Conservation (phyloP, 2,329 filamentous ascomycete species). For the Elsinoe batatas region DNA sequence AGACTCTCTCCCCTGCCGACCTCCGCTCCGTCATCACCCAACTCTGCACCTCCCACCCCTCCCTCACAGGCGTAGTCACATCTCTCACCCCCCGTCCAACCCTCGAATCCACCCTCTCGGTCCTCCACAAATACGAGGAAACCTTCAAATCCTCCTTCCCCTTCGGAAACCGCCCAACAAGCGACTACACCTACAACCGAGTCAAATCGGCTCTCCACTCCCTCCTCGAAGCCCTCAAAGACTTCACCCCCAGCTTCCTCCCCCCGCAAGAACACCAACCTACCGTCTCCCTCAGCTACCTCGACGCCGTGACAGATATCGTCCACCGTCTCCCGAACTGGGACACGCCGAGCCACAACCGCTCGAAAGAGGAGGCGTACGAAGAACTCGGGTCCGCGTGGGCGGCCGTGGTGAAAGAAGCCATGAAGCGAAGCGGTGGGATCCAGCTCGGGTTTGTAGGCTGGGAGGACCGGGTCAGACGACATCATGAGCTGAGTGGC, state of each 20-base stretch:
- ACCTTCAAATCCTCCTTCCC: constrained; percentile 72
- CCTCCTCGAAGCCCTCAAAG: constrained; percentile 78
- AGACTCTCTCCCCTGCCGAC: constrained; percentile 80
- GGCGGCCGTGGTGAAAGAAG: constrained; percentile 83
- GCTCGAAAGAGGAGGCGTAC: constrained; percentile 91
- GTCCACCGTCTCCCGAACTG: constrained; percentile 85
- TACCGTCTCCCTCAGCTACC: constrained; percentile 72
- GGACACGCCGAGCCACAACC: constrained; percentile 77
- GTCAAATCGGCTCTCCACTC: constrained; percentile 71
- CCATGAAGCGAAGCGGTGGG: constrained; percentile 80
- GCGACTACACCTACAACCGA: constrained; percentile 91
- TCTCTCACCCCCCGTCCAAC: constrained; percentile 78
- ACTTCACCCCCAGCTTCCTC: constrained; percentile 92
- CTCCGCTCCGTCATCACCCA: constrained; percentile 78
- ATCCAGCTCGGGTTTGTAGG: constrained; percentile 81
- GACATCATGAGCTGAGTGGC: constrained; percentile 79
- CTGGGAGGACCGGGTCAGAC: constrained; percentile 80
- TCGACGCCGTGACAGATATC: constrained; percentile 82
- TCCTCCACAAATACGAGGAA: constrained; percentile 72
- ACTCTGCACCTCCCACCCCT: constrained; percentile 81
- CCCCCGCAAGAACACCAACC: constrained; percentile 81
- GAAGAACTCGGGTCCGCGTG: constrained; percentile 93
- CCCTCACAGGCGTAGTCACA: constrained; percentile 75
- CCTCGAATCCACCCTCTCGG: constrained; percentile 66
- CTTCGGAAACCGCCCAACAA: constrained; percentile 69